phyloP scores from a whole-genome alignment of 257 asterid species.

The Apocynum venetum region DNA sequence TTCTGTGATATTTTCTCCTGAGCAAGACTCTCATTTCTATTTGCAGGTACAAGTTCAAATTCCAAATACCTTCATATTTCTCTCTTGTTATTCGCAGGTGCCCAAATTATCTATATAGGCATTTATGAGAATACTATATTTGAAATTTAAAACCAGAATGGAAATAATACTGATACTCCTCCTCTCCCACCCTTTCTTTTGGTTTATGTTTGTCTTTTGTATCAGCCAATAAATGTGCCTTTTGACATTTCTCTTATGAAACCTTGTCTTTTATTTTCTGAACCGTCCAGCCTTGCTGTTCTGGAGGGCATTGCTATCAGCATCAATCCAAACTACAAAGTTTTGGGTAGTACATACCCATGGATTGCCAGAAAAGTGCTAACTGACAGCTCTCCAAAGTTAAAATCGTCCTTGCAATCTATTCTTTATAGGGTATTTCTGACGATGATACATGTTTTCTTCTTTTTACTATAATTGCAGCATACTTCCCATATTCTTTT shows the following conservation, averaged over 20 bases:
- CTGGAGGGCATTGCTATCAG: conserved; percentile 90
- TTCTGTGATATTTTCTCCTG: background rate
- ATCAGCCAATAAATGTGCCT: conserved; percentile 4
- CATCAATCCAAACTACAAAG: conserved; percentile 78
- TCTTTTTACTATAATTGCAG: background rate
- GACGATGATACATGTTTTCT: background rate
- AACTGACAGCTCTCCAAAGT: conserved; percentile 78
- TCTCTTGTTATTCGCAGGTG: conserved; percentile 96
- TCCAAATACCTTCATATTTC: conserved; percentile 86
- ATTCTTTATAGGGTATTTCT: conserved; percentile 77
- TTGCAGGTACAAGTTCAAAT: conserved; percentile 95
- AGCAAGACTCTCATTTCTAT: conserved; percentile 2
- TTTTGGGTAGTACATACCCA: conserved; percentile 95
- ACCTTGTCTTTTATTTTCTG: background rate
- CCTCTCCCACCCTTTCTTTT: background rate
- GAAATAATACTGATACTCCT: background rate
- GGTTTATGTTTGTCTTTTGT: background rate
- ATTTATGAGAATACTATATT: background rate
- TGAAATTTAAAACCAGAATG: conserved; percentile 1
- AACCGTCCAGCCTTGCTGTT: conserved; percentile 77
- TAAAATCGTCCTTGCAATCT: conserved; percentile 66
- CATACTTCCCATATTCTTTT: background rate
- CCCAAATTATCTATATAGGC: conserved; percentile 4
- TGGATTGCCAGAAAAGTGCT: conserved; percentile 97
- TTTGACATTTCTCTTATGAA: background rate